Evolutionary conservation across 768 basidiomycete species (phyloP), one percentile per base, ranked within the genome.

Genomic region (Amanita polypyramis): DNA sequence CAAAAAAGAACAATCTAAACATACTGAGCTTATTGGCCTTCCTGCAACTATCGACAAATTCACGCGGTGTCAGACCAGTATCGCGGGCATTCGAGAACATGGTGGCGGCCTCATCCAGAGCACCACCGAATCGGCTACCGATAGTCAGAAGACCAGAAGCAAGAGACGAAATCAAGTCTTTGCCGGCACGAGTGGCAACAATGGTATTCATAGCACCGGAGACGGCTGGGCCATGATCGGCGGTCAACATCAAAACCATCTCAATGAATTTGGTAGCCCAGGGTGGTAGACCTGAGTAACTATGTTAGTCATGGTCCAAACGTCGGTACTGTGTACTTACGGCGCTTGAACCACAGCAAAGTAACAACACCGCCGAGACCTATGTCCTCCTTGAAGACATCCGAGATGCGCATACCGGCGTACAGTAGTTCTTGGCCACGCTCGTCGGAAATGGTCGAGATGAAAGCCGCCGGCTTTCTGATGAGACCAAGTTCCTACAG

Each of bases 201-300:
- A 99, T 97, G 53, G 95, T 96, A 76, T 96, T 99, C 95, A 99
- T 99, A 17, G 95, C 95, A 69, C 74, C 92, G 65, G 91, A 94
- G n/a, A 96, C 92, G 48, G 92, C 92, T 6, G 93, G 93, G 60
- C 93, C 92, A 70, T 98, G 95, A 67, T 99, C 95, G 53, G 95
- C 95, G 10, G 95, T 99, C 56, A 99, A 76, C 90, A 96, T 95
- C 64, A 99, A 78, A 46, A 97, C 93, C 96, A 98, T 99, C 75
- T 99, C 95, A 64, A 99, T 84, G 76, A 99, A 99, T 73, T 97
- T 98, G 65, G 92, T 83, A 40, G 94, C 95, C 76, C 86, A 95
- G 41, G 82, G 70, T 14, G 93, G 95, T 19, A 98, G 77, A 58
- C 70, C 70, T 72, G 49, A 19, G 1, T 42, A 36, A 2, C 10